These are phyloP conservation scores for Phytophthora litchii DNA, from an alignment of 352 stramenopile species.

Conservation along the genomic window DNA sequence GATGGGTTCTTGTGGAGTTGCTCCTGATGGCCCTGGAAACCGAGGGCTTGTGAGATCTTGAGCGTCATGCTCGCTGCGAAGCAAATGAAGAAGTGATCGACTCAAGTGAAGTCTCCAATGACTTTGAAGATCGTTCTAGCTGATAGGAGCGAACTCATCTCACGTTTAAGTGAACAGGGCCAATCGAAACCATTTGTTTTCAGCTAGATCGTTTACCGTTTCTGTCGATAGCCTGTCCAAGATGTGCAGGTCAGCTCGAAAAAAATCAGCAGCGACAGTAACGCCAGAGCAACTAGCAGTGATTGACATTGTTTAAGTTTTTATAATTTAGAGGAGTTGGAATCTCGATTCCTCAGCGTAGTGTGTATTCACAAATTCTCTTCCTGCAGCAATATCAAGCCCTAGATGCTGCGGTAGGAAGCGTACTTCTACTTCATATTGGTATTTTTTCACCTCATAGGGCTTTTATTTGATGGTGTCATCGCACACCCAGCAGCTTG, in stretches of 20 bases:
- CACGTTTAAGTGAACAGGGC: slow-evolving; percentile 16
- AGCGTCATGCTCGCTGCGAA: slow-evolving; percentile 3
- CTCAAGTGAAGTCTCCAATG: not conserved
- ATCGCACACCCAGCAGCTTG: too few relatives aligned
- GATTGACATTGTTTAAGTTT: too few relatives aligned
- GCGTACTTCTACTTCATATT: too few relatives aligned
- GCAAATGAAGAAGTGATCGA: slow-evolving; percentile 12
- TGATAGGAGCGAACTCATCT: slow-evolving; percentile 8
- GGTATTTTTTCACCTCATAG: too few relatives aligned
- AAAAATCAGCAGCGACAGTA: slow-evolving; percentile 19
- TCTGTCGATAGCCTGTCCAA: slow-evolving; percentile 15
- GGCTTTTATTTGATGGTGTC: too few relatives aligned
- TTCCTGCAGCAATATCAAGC: too few relatives aligned
- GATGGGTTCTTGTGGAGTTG: slow-evolving; percentile 17
- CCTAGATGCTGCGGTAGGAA: too few relatives aligned
- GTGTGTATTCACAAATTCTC: too few relatives aligned
- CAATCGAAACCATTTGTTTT: slow-evolving; percentile 11
- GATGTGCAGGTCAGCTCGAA: slow-evolving; percentile 5
- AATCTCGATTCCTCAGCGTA: too few relatives aligned
- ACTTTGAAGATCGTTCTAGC: not conserved
- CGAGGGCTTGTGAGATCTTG: slow-evolving; percentile 12
- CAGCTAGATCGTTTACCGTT: slow-evolving; percentile 16
- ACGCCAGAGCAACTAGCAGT: too few relatives aligned
- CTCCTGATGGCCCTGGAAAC: slow-evolving; percentile 15
- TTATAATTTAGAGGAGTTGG: too few relatives aligned